Base-by-base conservation (phyloP, 1,284 basidiomycete genomes). In the Mycosarcoma maydis region DNA sequence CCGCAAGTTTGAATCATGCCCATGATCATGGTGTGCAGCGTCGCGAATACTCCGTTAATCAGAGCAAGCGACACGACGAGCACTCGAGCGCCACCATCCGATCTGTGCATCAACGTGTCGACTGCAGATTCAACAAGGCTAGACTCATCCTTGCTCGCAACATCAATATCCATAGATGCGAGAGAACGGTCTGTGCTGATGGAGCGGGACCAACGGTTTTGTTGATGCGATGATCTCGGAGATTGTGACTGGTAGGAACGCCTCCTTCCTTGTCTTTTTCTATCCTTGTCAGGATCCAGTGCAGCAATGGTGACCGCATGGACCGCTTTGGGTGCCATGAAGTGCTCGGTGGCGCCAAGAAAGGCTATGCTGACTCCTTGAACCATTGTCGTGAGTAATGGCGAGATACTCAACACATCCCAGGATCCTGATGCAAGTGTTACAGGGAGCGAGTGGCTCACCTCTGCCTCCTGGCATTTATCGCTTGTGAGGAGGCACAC, bases 31-130 rank as follows among this genome's bases (percentile, higher is more conserved):
- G 26, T 33, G 4, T 62, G 53, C 32, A 62, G 36, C 0, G 52
- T 16, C 7, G 52, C 42, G 23, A 56, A 62, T 29, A 62, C 29
- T 16, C 59, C 53, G 24, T 62, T 56, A 44, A 62, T 43, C 26
- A 62, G 32, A 0, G 53, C 59, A 1, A 62, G 59, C 3, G 44
- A 62, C 17, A 62, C 14, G 3, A 62, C 43, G 19, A 62, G 48
- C 7, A 44, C 47, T 22, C n/a, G 48, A 4, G 59, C 54, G 14
- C 33, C 53, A 7, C 26, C 17, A 7, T 32, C 27, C 10, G 43
- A 40, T 24, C 50, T 38, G 17, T 48, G 52, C 42, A 40, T 22
- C 19, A 55, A 20, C 7, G 9, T 47, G 16, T 62, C 39, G 27
- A 42, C 36, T 2, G 48, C 24, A 9, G 39, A n/a, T n/a, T 38